Conservation (phyloP, 345 rosid genomes). For the Aethionema arabicum region DNA sequence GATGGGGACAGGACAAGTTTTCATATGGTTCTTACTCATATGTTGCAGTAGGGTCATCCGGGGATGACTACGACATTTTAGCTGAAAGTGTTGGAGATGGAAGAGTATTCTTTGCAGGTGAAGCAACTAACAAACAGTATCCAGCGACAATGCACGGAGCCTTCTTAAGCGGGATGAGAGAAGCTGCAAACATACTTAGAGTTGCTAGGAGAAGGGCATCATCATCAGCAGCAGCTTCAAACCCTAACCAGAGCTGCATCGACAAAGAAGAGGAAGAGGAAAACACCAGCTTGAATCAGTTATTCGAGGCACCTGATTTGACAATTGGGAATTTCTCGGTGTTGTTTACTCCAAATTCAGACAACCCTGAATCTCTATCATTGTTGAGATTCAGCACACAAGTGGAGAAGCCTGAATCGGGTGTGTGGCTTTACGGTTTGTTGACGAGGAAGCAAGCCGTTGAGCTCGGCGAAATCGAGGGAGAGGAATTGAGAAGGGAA, state of each 20-base stretch:
- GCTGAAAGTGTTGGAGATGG: slow-evolving; percentile 93
- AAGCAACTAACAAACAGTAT: slow-evolving; percentile 92
- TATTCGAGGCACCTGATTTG: slow-evolving; percentile 58
- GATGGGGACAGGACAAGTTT: slow-evolving; percentile 92
- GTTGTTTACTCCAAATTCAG: slow-evolving; percentile 57
- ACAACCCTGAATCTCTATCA: slow-evolving; percentile 48
- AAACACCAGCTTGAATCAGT: slow-evolving; percentile 35
- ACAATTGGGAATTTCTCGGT: slow-evolving; percentile 51
- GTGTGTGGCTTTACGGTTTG: slow-evolving; percentile 50
- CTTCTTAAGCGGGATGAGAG: slow-evolving; percentile 96
- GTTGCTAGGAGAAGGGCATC: slow-evolving; percentile 63
- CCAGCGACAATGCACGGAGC: slow-evolving; percentile 99
- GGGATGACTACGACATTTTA: slow-evolving; percentile 92
- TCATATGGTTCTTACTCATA: slow-evolving; percentile 85
- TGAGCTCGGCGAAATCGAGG: slow-evolving; percentile 51
- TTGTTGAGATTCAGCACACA: slow-evolving; percentile 49
- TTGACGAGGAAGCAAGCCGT: slow-evolving; percentile 52
- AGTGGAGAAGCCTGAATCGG: slow-evolving; percentile 33
- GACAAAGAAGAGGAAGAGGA: slow-evolving; percentile 36
- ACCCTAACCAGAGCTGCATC: slow-evolving; percentile 26
- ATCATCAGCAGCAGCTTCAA: slow-evolving; percentile 30
- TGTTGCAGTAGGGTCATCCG: slow-evolving; percentile 89
- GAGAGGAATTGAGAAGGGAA: slow-evolving; percentile 51
- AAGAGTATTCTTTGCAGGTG: slow-evolving; percentile 95
- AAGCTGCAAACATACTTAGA: slow-evolving; percentile 83